phyloP scores from a whole-genome alignment of 2,329 filamentous ascomycete species.

The Cladorrhinum sp. region DNA sequence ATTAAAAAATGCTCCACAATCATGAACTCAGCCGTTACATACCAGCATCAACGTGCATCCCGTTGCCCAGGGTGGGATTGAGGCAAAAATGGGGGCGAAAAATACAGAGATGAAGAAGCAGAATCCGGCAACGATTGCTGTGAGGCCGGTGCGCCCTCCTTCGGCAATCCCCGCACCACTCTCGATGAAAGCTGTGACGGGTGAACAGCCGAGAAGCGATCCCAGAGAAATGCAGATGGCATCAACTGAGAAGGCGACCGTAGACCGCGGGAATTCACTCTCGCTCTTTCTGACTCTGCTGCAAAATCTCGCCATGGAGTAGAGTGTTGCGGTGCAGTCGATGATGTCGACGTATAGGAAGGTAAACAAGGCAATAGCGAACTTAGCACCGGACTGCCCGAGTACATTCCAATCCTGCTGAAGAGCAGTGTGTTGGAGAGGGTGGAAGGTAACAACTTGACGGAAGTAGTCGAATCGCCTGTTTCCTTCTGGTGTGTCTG shows the following conservation, averaged over 20 bases:
- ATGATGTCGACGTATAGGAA: constrained; percentile 80
- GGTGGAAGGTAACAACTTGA: constrained; percentile 67
- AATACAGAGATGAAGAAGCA: constrained; percentile 72
- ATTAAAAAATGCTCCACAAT: background rate
- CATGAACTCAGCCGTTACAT: constrained; percentile 23
- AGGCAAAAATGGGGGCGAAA: constrained; percentile 73
- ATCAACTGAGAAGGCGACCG: constrained; percentile 72
- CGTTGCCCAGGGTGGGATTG: constrained; percentile 74
- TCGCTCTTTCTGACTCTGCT: constrained; percentile 53
- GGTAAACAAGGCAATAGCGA: constrained; percentile 69
- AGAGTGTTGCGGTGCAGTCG: constrained; percentile 72
- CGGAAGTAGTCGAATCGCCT: constrained; percentile 69
- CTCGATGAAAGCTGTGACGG: constrained; percentile 73
- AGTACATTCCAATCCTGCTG: constrained; percentile 65
- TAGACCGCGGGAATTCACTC: constrained; percentile 82
- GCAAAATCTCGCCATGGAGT: constrained; percentile 78
- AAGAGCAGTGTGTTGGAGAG: constrained; percentile 60
- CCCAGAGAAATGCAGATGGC: constrained; percentile 69
- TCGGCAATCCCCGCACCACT: constrained; percentile 73
- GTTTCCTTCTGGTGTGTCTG: constrained; percentile 61
- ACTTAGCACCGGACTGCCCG: constrained; percentile 55
- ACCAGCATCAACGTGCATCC: constrained; percentile 69
- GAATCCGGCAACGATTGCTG: constrained; percentile 64
- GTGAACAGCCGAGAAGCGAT: constrained; percentile 65
- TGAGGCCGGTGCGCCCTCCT: constrained; percentile 70